Percentiles rank a stretch among this genome's conserved stretches.
These are phyloP conservation scores for Aspergillus ochraceoroseus DNA, from an alignment of 2,329 filamentous ascomycete genomes.

Conservation along the genomic window DNA sequence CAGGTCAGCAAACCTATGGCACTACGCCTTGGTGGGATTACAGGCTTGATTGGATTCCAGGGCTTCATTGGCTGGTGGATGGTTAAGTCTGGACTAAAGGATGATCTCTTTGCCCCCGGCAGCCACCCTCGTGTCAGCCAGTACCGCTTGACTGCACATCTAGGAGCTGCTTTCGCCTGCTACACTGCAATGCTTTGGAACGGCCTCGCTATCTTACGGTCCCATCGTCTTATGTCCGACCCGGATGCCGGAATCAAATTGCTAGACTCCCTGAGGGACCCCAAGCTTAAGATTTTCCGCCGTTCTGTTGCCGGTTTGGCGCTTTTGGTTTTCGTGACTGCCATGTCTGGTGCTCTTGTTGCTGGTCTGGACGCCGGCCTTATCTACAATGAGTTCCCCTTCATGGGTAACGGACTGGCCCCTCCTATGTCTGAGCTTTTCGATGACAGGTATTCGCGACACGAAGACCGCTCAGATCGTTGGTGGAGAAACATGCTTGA, in stretches of 20 bases:
- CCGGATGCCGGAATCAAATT: conserved; percentile 58
- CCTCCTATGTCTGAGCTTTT: conserved; percentile 80
- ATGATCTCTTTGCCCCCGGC: conserved; percentile 88
- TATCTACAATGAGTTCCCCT: conserved; percentile 98
- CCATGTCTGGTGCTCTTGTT: conserved; percentile 89
- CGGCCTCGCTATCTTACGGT: conserved; percentile 76
- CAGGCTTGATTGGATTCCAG: conserved; percentile 85
- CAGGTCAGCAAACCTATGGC: conserved; percentile 76
- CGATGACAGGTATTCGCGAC: conserved; percentile 77
- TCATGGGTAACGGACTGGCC: conserved; percentile 79
- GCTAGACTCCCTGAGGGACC: conserved; percentile 59
- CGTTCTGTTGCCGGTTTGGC: conserved; percentile 66
- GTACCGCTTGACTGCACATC: conserved; percentile 84
- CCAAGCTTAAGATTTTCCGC: conserved; percentile 68
- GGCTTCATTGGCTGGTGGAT: conserved; percentile 99
- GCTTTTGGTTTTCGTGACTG: conserved; percentile 76
- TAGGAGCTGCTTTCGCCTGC: conserved; percentile 85
- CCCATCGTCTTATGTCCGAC: conserved; percentile 64
- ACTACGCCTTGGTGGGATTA: conserved; percentile 72
- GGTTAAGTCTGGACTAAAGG: conserved; percentile 93
- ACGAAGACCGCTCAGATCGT: conserved; percentile 71
- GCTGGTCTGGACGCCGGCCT: conserved; percentile 92
- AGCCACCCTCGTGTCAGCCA: conserved; percentile 89
- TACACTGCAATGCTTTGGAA: conserved; percentile 94
- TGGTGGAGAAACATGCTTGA: conserved; percentile 98